These are phyloP conservation scores for Isatis lusitanica DNA, from an alignment of 441 rosid genomes.

Conservation along the genomic window DNA sequence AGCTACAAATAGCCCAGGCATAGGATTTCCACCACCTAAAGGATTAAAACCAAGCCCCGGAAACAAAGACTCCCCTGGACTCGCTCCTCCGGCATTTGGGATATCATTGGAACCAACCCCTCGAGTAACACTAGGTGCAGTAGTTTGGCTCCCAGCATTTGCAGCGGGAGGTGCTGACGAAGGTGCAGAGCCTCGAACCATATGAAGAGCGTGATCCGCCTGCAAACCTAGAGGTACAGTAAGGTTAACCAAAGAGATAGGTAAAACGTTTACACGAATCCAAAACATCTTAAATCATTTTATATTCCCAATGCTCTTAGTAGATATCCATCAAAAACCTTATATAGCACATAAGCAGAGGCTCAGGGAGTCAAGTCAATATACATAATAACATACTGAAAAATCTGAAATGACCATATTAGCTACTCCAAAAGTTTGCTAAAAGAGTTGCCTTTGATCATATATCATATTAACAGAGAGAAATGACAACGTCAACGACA, in stretches of 20 bases:
- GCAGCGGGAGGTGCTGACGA: conserved; percentile 46
- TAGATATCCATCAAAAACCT: too few relatives aligned
- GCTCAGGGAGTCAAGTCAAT: too few relatives aligned
- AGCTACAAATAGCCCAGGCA: conserved; percentile 54
- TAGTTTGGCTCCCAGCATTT: conserved; percentile 38
- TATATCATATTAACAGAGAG: too few relatives aligned
- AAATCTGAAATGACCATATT: too few relatives aligned
- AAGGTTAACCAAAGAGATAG: background rate
- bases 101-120: conserved; percentile 61
- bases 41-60: conserved; percentile 57
- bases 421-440: too few relatives aligned
- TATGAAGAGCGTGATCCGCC: conserved; percentile 70
- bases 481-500: too few relatives aligned
- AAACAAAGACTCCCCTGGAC: conserved; percentile 52
- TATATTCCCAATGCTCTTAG: too few relatives aligned
- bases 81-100: conserved; percentile 42
- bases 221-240: conserved; percentile 47
- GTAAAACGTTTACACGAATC: too few relatives aligned
- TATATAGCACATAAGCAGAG: too few relatives aligned
- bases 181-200: conserved; percentile 67
- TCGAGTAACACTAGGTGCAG: conserved; percentile 47
- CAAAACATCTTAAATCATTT: too few relatives aligned
- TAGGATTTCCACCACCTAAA: conserved; percentile 46
- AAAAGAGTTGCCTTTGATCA: too few relatives aligned
- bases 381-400: too few relatives aligned